Base-by-base conservation (phyloP, 1,284 basidiomycete species). In the Mrakiaceae sp. region DNA sequence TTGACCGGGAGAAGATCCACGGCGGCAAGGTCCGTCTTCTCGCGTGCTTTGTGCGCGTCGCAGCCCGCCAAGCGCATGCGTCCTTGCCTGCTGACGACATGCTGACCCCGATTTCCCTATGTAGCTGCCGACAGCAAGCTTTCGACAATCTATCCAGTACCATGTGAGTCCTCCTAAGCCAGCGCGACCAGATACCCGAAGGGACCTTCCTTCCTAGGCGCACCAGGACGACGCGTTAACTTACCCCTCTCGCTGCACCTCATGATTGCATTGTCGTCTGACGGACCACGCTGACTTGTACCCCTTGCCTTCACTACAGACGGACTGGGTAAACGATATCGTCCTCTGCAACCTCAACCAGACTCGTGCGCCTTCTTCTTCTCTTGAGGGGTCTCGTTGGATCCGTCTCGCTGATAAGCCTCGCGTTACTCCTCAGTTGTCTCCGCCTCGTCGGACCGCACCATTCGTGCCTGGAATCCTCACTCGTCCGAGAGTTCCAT, bases 271-370 rank as follows among this genome's bases (percentile, higher is more conserved):
- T 27, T 27, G 27, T 27, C 27, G 27, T 27, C 27, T 10, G 48
- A 6, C 3, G 2, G n/a, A 3, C 10, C 5, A 39, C 60, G 44
- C 51, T 60, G 27, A 57, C 58, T 52, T 40, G 70, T 71, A 62
- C 66, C 69, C 44, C n/a, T 39, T 14, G 12, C 40, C 42, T n/a
- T 42, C 16, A 12, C 16, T 73, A 74, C 51, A 66, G 62, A 85
- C 87, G 0, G 93, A 98, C 77, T 98, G 95, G 96, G 85, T 98
- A 57, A 98, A 97, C 75, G 95, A 98, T 72, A 85, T 98, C 66
- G 73, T 94, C 6, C 81, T 98, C 11, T 94, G 90, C 78, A 95
- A 97, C 73, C 81, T 86, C 68, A 93, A 97, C 70, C 92, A 95
- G 74, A 97, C 91, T 3, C 79, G 88, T 87, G 63, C 64, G 81